A percentile compares a stretch with the other conserved stretches of the same genome.
Conservation (phyloP, 2,329 filamentous ascomycete species). For the Madurella fahalii region DNA sequence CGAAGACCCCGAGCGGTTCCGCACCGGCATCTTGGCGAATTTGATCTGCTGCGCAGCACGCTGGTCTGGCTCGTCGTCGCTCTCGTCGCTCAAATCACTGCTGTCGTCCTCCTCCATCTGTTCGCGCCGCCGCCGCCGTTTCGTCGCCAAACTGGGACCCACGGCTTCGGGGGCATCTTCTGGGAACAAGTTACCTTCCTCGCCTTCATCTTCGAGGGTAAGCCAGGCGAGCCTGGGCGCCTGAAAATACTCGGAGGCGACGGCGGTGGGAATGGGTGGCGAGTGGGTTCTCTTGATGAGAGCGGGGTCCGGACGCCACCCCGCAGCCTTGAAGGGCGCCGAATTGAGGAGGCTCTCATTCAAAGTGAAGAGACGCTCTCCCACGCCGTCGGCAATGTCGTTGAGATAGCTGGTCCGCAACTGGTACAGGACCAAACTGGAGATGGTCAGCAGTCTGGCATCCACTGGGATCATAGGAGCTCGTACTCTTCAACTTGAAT, state of each 20-base stretch:
- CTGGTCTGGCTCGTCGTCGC: constrained; percentile 71
- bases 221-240: constrained; percentile 59
- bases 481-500: constrained; percentile 43
- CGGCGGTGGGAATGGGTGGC: constrained; percentile 77
- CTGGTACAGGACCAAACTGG: constrained; percentile 76
- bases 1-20: constrained; percentile 81
- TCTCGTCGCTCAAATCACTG: constrained; percentile 79
- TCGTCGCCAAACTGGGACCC: constrained; percentile 62
- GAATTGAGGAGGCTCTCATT: constrained; percentile 77
- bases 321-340: constrained; percentile 75
- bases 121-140: constrained; percentile 63
- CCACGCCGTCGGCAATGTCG: constrained; percentile 77
- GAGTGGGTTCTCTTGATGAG: constrained; percentile 81
- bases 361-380: constrained; percentile 77
- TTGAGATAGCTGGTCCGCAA: constrained; percentile 75
- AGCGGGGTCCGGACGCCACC: constrained; percentile 70
- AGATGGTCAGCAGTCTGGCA: constrained; percentile 11
- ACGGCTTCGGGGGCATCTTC: constrained; percentile 64
- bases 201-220: constrained; percentile 65
- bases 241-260: constrained; percentile 81
- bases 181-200: constrained; percentile 69
- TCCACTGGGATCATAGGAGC: neutral
- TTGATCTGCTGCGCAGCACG: constrained; percentile 84
- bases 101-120: constrained; percentile 82
- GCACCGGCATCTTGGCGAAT: constrained; percentile 91